Conservation (phyloP, 768 basidiomycete genomes). For the Tulasnella sp. region DNA sequence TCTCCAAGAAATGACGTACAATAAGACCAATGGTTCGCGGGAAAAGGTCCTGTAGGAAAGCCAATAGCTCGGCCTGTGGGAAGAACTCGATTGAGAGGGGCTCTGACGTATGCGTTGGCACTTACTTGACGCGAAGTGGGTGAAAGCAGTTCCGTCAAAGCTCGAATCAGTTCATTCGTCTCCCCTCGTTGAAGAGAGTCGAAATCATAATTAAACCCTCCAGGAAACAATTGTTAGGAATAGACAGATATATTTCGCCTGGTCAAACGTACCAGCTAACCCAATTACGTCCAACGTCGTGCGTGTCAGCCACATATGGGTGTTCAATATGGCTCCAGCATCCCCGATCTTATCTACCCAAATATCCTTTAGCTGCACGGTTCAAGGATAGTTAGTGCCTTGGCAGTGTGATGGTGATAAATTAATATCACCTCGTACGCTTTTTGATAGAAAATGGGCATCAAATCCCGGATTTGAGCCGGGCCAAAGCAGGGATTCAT, state of each 20-base stretch:
- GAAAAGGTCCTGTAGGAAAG: background rate
- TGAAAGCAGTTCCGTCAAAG: conserved; percentile 25
- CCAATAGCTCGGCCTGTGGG: background rate
- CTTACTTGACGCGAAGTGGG: background rate
- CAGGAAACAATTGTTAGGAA: background rate
- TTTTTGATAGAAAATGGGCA: conserved; percentile 45
- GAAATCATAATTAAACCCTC: conserved; percentile 28
- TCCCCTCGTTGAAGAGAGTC: conserved; percentile 24
- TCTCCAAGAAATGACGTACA: background rate
- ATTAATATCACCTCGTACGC: conserved; percentile 32
- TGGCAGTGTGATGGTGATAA: too few relatives aligned
- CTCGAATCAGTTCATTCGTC: conserved; percentile 26
- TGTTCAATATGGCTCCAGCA: background rate
- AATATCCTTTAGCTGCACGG: conserved; percentile 4
- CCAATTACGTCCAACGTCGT: conserved; percentile 23
- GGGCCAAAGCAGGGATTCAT: conserved; percentile 53
- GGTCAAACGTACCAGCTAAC: conserved; percentile 18
- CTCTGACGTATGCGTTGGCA: background rate
- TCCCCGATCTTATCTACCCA: conserved; percentile 1
- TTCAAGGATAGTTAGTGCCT: too few relatives aligned
- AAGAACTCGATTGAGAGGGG: background rate
- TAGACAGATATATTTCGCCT: background rate
- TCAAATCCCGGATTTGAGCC: conserved; percentile 44
- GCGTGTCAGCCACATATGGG: conserved; percentile 6
- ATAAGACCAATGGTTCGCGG: background rate